phyloP scores from a whole-genome alignment of 768 basidiomycete genomes.

The Thelephora aurantiotincta region DNA sequence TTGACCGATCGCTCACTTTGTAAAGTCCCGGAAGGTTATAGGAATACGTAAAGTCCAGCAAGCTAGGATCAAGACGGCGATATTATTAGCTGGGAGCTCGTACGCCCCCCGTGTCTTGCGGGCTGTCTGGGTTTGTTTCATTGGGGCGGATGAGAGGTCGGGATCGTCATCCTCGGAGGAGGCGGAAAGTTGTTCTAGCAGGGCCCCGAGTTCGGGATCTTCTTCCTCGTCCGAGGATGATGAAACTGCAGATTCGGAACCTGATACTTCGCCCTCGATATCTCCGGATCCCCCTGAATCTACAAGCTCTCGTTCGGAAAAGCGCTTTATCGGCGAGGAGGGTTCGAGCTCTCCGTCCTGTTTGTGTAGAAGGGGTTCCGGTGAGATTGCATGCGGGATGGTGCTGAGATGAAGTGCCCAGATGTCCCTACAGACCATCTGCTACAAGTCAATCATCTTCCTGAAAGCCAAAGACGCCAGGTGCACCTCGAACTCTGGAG shows the following conservation, averaged over 20 bases:
- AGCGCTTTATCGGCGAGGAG: too few relatives aligned
- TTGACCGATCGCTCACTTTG: conserved; percentile 31
- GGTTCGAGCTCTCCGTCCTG: conserved; percentile 15
- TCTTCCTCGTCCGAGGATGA: conserved; percentile 24
- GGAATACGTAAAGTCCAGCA: conserved; percentile 77
- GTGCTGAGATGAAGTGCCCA: conserved; percentile 66
- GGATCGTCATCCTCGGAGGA: conserved; percentile 14
- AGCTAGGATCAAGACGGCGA: conserved; percentile 60
- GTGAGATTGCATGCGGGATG: conserved; percentile 40
- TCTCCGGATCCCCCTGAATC: conserved; percentile 1
- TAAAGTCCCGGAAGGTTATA: conserved; percentile 60
- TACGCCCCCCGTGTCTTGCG: conserved; percentile 8
- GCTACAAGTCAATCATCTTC: conserved; percentile 3
- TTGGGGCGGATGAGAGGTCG: not conserved
- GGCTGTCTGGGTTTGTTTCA: not conserved
- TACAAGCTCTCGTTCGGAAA: not conserved
- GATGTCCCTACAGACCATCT: conserved; percentile 68
- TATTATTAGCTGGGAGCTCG: conserved; percentile 30
- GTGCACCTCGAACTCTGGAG: conserved; percentile 65
- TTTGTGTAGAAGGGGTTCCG: conserved; percentile 42
- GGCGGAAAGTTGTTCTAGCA: conserved; percentile 24
- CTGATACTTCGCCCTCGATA: conserved; percentile 1
- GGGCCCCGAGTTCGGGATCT: conserved; percentile 23
- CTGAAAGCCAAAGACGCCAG: not conserved
- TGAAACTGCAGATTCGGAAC: conserved; percentile 5